These are phyloP conservation scores for Vachellia pachyceras DNA, from an alignment of 306 rosid genomes.

Conservation along the genomic window DNA sequence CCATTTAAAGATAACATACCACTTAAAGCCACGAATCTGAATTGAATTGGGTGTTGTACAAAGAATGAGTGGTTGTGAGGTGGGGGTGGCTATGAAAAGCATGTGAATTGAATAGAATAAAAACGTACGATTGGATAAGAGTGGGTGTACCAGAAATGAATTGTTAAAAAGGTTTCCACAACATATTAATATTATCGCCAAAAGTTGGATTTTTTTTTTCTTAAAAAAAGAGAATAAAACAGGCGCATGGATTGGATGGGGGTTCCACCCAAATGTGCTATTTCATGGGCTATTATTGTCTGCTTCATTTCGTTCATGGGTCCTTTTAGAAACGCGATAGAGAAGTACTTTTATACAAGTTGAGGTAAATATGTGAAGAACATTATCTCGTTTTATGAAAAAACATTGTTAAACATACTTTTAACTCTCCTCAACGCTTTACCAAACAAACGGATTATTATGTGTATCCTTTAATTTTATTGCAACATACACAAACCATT, in stretches of 20 bases:
- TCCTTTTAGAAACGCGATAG: no score
- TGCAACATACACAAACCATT: not conserved
- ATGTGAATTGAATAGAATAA: not conserved
- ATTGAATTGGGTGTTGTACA: no score
- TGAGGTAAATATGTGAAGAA: no score
- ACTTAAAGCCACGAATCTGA: no score
- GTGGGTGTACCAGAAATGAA: constrained; percentile 20
- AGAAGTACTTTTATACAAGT: no score
- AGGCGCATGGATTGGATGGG: constrained; percentile 5
- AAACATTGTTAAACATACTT: no score
- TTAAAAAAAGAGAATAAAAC: no score
- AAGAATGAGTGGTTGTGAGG: no score
- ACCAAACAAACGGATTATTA: no score
- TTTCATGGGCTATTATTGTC: not conserved
- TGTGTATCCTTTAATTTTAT: not conserved
- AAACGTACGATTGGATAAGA: constrained; percentile 16
- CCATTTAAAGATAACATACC: no score
- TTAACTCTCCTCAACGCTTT: no score
- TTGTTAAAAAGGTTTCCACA: not conserved
- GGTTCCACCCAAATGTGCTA: not conserved
- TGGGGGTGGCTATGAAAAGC: constrained; percentile 1
- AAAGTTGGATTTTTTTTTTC: not conserved
- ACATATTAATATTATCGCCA: not conserved
- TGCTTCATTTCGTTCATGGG: not conserved
- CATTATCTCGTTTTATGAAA: no score